Evolutionary conservation across 1,139 yeast species (phyloP).

Genomic region (Debaryomyces coudertii): DNA sequence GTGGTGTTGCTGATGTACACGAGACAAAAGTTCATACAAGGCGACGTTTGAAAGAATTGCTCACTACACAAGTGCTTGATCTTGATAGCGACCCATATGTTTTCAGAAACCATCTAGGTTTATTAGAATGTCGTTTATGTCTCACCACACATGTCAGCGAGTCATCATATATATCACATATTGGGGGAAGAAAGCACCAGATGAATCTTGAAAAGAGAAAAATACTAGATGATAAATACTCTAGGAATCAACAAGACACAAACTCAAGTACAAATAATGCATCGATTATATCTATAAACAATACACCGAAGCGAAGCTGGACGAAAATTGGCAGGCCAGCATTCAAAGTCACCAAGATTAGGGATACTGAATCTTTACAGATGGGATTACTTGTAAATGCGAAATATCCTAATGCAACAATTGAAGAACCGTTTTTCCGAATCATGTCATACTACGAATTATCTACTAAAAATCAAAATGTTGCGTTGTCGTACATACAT

Average conservation of each 20-base stretch:
- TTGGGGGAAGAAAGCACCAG: constrained; percentile 79
- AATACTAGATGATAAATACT: constrained; percentile 42
- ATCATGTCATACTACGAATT: constrained; percentile 79
- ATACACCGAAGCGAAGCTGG: constrained; percentile 51
- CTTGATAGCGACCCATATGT: constrained; percentile 79
- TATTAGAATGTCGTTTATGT: constrained; percentile 76
- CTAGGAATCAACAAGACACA: neutral
- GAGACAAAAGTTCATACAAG: constrained; percentile 69
- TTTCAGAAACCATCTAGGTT: constrained; percentile 71
- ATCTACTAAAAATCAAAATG: constrained; percentile 42
- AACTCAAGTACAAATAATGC: constrained; percentile 14
- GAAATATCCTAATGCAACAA: constrained; percentile 54
- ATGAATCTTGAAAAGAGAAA: constrained; percentile 64
- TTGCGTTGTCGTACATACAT: constrained; percentile 26
- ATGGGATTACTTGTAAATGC: constrained; percentile 66
- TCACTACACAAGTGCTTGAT: constrained; percentile 61
- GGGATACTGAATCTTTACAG: constrained; percentile 60
- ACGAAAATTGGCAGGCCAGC: constrained; percentile 73
- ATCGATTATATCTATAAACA: constrained; percentile 29
- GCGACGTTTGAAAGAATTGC: constrained; percentile 64
- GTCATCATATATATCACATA: constrained; percentile 76
- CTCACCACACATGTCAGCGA: constrained; percentile 74
- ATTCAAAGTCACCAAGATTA: constrained; percentile 64
- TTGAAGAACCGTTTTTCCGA: constrained; percentile 62
- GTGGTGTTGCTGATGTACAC: constrained; percentile 74